Conservation (phyloP, 768 basidiomycete genomes). For the Mycena albidolilacea region DNA sequence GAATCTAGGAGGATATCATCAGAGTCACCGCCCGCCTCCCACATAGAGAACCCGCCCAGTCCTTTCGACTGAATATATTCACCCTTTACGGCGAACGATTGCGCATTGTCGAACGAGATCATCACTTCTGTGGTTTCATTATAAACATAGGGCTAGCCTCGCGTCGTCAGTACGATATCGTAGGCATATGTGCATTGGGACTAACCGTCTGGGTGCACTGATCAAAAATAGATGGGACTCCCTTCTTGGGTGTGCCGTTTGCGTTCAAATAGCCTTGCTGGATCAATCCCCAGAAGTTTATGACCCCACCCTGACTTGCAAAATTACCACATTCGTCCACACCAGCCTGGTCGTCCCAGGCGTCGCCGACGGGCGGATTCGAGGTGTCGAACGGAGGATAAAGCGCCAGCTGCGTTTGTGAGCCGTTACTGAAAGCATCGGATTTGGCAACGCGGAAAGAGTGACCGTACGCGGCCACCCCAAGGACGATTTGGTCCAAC, state of each 20-base stretch:
- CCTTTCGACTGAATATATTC: conserved; percentile 66
- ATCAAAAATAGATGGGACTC: conserved; percentile 73
- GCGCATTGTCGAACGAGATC: conserved; percentile 78
- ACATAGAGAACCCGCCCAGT: conserved; percentile 76
- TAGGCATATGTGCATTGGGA: conserved; percentile 24
- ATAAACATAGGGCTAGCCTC: conserved; percentile 26
- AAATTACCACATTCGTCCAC: conserved; percentile 66
- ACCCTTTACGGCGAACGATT: conserved; percentile 76
- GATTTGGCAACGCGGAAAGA: conserved; percentile 65
- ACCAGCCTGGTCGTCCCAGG: conserved; percentile 57
- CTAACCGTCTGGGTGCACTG: conserved; percentile 82
- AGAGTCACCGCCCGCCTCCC: conserved; percentile 50
- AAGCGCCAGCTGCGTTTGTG: conserved; percentile 51
- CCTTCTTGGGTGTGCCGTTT: conserved; percentile 60
- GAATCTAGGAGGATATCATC: conserved; percentile 32
- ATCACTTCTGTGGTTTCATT: conserved; percentile 64
- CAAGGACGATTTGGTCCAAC: conserved; percentile 75
- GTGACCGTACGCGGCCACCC: conserved; percentile 87
- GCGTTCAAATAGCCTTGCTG: conserved; percentile 65
- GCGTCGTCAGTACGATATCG: background rate
- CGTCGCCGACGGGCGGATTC: conserved; percentile 64
- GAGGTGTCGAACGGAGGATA: conserved; percentile 67
- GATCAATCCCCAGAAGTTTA: conserved; percentile 75
- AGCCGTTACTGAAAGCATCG: conserved; percentile 53
- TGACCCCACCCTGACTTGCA: conserved; percentile 61